phyloP scores from a whole-genome alignment of 306 rosid genomes.

The Quercus cerris region DNA sequence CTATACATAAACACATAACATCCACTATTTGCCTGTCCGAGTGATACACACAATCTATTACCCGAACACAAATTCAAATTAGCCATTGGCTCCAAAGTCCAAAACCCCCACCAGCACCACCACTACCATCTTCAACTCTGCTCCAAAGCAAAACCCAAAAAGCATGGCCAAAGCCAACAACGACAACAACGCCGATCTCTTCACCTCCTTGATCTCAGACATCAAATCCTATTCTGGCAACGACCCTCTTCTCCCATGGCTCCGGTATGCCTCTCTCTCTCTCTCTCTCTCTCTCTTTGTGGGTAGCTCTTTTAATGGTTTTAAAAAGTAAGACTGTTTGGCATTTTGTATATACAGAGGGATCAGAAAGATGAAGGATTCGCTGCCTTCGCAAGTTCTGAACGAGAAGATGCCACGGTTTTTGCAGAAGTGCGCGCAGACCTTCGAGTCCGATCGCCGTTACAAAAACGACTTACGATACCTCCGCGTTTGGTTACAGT shows the following conservation, averaged over 20 bases:
- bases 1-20: background rate
- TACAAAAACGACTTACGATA: constrained; percentile 80
- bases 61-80: background rate
- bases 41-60: background rate
- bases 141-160: background rate
- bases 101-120: background rate
- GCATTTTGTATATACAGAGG: constrained; percentile 47
- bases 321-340: background rate
- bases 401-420: constrained; percentile 71
- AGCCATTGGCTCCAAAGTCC: background rate
- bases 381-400: constrained; percentile 50
- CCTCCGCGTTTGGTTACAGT: constrained; percentile 88
- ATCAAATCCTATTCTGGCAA: constrained; percentile 68
- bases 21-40: background rate
- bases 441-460: constrained; percentile 75
- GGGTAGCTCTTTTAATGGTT: background rate
- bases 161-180: constrained; percentile 21
- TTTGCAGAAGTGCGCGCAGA: constrained; percentile 64
- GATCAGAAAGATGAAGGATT: constrained; percentile 67
- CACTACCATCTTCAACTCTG: background rate
- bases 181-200: constrained; percentile 40
- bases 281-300: background rate
- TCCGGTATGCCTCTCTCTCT: constrained; percentile 46
- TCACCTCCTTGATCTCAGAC: constrained; percentile 58
- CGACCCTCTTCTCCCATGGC: constrained; percentile 98